A percentile compares a stretch with the other conserved stretches of the same genome.
These are phyloP conservation scores for Cladophialophora psammophila DNA, from an alignment of 2,329 filamentous ascomycete genomes.

Conservation along the genomic window DNA sequence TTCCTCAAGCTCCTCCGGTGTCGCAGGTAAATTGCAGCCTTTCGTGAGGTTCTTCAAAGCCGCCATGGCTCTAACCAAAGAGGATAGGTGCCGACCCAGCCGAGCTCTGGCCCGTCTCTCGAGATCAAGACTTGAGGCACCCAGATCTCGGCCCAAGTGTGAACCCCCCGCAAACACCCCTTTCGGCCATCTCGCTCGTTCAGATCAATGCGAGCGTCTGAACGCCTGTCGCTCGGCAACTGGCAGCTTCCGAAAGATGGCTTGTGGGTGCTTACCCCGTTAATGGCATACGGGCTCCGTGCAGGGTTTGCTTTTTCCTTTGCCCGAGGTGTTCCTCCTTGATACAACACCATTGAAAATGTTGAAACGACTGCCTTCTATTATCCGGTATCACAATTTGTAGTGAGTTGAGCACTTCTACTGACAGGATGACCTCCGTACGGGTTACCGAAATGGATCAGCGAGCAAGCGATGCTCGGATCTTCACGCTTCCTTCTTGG, in stretches of 20 bases:
- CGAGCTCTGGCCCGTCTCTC: slow-evolving; percentile 11
- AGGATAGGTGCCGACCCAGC: background rate
- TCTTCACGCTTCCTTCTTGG: slow-evolving; percentile 31
- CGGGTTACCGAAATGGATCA: slow-evolving; percentile 19
- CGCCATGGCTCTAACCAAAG: background rate
- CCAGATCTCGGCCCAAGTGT: background rate
- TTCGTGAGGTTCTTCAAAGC: background rate
- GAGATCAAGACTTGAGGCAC: slow-evolving; percentile 6
- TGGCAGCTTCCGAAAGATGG: slow-evolving; percentile 15
- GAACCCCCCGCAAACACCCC: background rate
- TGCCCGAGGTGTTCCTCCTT: slow-evolving; percentile 20
- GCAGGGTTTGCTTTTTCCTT: background rate
- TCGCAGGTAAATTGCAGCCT: slow-evolving; percentile 18
- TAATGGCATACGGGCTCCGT: slow-evolving; percentile 2
- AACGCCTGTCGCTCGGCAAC: slow-evolving; percentile 2
- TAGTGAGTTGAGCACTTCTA: slow-evolving; percentile 21
- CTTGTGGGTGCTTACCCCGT: background rate
- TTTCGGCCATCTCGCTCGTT: background rate
- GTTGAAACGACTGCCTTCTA: slow-evolving; percentile 31
- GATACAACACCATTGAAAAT: slow-evolving; percentile 24
- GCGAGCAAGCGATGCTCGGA: slow-evolving; percentile 28
- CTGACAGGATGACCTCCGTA: slow-evolving; percentile 9
- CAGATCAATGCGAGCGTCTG: background rate
- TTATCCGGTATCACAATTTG: slow-evolving; percentile 36
- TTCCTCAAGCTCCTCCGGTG: slow-evolving; percentile 21